phyloP scores from a whole-genome alignment of 192 early-diverging fungal genomes.

The Diversispora eburnea region DNA sequence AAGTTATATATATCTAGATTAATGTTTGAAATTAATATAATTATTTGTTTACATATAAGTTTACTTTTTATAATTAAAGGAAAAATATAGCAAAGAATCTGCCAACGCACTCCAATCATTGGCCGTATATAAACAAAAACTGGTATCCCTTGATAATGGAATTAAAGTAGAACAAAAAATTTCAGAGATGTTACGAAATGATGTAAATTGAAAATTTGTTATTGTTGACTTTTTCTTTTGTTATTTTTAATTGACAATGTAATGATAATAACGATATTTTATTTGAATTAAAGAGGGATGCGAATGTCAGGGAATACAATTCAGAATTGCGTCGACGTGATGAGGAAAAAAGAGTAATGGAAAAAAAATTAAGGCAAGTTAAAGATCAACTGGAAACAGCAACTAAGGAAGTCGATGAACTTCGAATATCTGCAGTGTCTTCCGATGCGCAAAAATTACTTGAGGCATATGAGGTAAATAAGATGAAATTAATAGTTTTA shows the following conservation, averaged over 20 bases:
- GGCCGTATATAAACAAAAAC: slow-evolving; percentile 47
- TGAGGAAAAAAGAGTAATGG: not conserved
- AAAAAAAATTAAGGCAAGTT: not conserved
- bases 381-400: not conserved
- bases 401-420: slow-evolving; percentile 7
- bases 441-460: slow-evolving; percentile 1
- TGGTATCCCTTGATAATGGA: slow-evolving; percentile 55
- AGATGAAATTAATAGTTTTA: not conserved
- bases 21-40: not conserved
- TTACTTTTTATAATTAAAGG: slow-evolving; percentile 29
- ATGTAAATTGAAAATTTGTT: slow-evolving; percentile 37
- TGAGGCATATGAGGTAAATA: slow-evolving; percentile 19
- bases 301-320: not conserved
- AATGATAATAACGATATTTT: not conserved
- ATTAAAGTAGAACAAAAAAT: slow-evolving; percentile 57
- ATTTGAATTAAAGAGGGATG: not conserved
- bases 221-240: not conserved
- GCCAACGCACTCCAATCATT: slow-evolving; percentile 45
- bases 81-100: slow-evolving; percentile 59
- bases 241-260: not conserved
- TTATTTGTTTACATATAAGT: not conserved
- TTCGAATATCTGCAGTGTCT: not conserved
- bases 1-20: not conserved
- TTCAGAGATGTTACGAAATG: slow-evolving; percentile 52
- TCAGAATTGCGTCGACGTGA: not conserved